These are phyloP conservation scores for Yarrowia sp. DNA, from an alignment of 805 yeast species.

Conservation along the genomic window DNA sequence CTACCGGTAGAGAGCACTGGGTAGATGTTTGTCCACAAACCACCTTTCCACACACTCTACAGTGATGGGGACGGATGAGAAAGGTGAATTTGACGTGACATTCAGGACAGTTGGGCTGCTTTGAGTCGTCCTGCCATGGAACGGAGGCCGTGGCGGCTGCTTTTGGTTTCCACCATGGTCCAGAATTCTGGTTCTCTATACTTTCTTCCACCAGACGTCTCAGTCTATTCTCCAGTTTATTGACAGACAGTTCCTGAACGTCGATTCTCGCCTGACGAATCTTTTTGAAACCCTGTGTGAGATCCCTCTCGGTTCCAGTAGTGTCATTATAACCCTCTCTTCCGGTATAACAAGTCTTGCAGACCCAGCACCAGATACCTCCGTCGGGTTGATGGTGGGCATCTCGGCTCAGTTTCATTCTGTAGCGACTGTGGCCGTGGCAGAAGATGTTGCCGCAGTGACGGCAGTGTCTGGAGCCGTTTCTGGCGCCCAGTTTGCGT, in stretches of 20 bases:
- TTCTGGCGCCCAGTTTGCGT: constrained; percentile 56
- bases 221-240: constrained; percentile 67
- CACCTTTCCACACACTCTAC: constrained; percentile 83
- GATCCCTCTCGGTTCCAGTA: constrained; percentile 56
- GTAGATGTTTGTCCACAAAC: constrained; percentile 72
- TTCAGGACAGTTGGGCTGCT: constrained; percentile 62
- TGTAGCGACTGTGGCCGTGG: constrained; percentile 63
- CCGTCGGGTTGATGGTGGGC: constrained; percentile 56
- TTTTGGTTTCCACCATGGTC: constrained; percentile 31
- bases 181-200: constrained; percentile 42
- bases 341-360: constrained; percentile 63
- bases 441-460: constrained; percentile 79
- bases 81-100: constrained; percentile 68
- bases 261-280: constrained; percentile 57
- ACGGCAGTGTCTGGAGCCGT: constrained; percentile 72
- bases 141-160: constrained; percentile 47
- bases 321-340: constrained; percentile 61
- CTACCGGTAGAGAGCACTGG: constrained; percentile 78
- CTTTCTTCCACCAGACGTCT: constrained; percentile 45
- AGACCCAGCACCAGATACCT: constrained; percentile 77
- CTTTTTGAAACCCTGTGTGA: constrained; percentile 54
- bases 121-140: constrained; percentile 69
- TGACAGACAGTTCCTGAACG: constrained; percentile 59
- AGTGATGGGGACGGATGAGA: constrained; percentile 80
- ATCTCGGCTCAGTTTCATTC: constrained; percentile 58